phyloP scores from a whole-genome alignment of 306 rosid genomes.

The Prunus davidiana region DNA sequence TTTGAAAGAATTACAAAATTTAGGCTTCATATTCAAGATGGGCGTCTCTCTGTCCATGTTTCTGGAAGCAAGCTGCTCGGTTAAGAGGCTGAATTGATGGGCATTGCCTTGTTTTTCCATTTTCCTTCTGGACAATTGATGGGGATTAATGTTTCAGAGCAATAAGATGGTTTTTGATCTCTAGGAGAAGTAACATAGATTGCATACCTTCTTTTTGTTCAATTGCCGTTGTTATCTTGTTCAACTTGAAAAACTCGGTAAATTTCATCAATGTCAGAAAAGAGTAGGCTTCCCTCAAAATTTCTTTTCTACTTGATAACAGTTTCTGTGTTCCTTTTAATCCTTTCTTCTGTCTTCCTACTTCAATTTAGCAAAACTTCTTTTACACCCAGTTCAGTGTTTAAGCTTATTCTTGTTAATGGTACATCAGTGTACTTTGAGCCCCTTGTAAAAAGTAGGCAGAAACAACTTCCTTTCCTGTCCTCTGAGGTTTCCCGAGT shows the following conservation, averaged over 20 bases:
- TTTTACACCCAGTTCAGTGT: constrained; percentile 66
- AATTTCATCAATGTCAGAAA: constrained; percentile 64
- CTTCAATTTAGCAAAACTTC: constrained; percentile 65
- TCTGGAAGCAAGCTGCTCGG: constrained; percentile 19
- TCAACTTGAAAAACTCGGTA: constrained; percentile 12
- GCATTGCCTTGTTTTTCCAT: neutral
- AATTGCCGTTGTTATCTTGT: constrained; percentile 13
- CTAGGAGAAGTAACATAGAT: neutral
- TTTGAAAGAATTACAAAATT: neutral
- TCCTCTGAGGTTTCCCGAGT: constrained; percentile 28
- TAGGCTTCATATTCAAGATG: too few species aligned
- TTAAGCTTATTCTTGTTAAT: constrained; percentile 66
- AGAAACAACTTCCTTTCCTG: constrained; percentile 19
- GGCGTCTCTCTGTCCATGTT: neutral
- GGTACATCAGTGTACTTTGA: constrained; percentile 55
- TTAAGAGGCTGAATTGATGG: neutral
- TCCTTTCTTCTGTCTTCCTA: constrained; percentile 68
- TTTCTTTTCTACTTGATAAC: constrained; percentile 56
- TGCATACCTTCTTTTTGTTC: neutral
- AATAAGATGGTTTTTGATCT: neutral
- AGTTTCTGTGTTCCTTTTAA: constrained; percentile 66
- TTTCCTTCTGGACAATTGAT: neutral
- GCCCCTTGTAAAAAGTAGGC: constrained; percentile 45
- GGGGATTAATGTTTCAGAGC: neutral
- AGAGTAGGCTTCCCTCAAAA: constrained; percentile 60